Base-by-base conservation (phyloP, 1,139 yeast genomes). In the Saccharomyces pastorianus region DNA sequence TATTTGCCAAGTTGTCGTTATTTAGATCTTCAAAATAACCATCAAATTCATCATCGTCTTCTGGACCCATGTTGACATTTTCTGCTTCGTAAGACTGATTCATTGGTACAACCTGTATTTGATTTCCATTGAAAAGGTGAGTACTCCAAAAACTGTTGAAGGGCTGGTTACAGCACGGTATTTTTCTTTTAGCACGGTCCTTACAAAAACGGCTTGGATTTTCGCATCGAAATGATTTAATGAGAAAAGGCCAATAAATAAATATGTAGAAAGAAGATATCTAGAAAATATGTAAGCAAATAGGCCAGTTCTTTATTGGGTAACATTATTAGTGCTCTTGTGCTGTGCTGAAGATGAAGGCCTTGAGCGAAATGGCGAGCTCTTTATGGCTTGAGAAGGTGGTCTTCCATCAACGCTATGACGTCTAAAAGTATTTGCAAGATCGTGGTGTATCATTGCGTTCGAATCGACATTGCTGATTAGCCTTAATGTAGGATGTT, bases 1-100 rank as follows among this genome's bases (percentile, higher is more conserved):
- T 55, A n/a, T 48, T 53, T 7, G 55, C 41, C 5, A 47, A 26
- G 14, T 49, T 11, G 25, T 55, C 57, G 38, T 55, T 52, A 17
- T 56, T 48, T 26, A 58, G 31, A 29, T 54, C 59, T 14, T 44
- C 48, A 27, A 58, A 58, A 20, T 31, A 51, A 2, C 54, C 26
- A 26, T 53, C 57, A 46, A 55, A 53, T 6, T 57, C 56, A 31
- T 57, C 59, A 2, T 48, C 26, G 23, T 31, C 50, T 6, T 23
- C 48, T 14, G 2, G 20, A 6, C 31, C 32, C 32, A 46, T 25
- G 13, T 26, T 28, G 4, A 0, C 48, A 28, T 26, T 46, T 13
- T 13, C 48, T 46, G n/a, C 25, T 38, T 17, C 7, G 44, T 38
- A 38, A 38, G 44, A 38, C 13, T 38, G 44, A 38, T 3, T 38